Conservation (phyloP, 73 alveolate species). For the Symbiodinium natans region DNA sequence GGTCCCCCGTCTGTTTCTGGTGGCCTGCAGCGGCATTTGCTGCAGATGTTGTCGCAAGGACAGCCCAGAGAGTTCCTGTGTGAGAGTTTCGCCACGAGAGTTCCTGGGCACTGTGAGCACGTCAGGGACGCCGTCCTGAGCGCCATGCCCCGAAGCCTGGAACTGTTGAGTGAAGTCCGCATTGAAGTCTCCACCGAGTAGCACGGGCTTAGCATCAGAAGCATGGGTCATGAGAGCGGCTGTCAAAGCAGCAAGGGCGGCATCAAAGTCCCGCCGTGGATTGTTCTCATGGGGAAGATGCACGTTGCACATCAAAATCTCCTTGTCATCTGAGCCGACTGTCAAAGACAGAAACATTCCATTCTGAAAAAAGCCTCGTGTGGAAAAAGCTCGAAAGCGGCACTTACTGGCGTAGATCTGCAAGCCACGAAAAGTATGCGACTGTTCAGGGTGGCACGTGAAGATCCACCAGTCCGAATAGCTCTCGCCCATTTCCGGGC, state of each 20-base stretch:
- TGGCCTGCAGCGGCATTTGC: neutral
- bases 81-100: neutral
- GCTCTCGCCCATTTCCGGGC: neutral
- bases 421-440: neutral
- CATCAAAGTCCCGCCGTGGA: neutral
- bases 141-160: neutral
- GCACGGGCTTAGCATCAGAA: neutral
- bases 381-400: neutral
- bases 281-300: neutral
- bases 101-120: neutral
- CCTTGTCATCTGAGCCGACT: neutral
- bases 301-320: neutral
- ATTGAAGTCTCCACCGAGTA: neutral
- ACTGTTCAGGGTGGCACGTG: neutral
- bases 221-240: neutral
- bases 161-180: neutral
- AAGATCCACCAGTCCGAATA: neutral
- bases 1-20: neutral
- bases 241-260: neutral
- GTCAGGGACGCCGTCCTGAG: neutral
- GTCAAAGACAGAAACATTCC: neutral
- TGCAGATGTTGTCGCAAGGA: neutral
- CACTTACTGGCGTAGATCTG: neutral
- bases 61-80: neutral
- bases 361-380: neutral